phyloP scores from a whole-genome alignment of 2,329 filamentous ascomycete genomes.

The Grosmannia serpens region DNA sequence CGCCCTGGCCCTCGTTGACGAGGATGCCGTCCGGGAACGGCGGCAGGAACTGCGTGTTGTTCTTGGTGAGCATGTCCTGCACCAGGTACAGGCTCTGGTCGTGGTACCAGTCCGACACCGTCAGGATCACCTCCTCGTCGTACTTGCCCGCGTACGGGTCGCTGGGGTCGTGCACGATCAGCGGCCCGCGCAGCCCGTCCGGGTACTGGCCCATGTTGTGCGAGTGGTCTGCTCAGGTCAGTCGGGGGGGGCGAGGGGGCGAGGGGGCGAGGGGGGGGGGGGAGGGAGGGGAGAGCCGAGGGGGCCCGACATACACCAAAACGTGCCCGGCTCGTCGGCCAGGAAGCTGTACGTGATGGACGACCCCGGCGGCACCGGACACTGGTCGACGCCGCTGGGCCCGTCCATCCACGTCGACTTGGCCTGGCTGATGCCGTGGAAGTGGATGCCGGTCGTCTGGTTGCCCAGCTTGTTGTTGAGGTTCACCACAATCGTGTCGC shows the following conservation, averaged over 20 bases:
- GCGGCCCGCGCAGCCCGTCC: conserved; percentile 50
- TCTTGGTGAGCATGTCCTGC: conserved; percentile 26
- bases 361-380: conserved; percentile 37
- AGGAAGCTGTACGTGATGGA: conserved; percentile 41
- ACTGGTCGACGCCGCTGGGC: conserved; percentile 41
- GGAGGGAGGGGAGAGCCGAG: not conserved
- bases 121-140: conserved; percentile 48
- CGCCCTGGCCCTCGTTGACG: conserved; percentile 29
- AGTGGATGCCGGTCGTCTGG: conserved; percentile 40
- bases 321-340: conserved; percentile 31
- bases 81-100: conserved; percentile 25
- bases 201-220: conserved; percentile 55
- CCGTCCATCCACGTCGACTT: conserved; percentile 48
- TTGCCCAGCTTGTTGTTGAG: conserved; percentile 40
- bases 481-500: conserved; percentile 38
- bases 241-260: not conserved
- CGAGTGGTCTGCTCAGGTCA: conserved; percentile 37
- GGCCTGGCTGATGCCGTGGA: conserved; percentile 47
- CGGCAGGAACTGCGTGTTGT: conserved; percentile 27
- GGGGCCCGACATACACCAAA: conserved; percentile 28
- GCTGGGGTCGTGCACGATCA: conserved; percentile 48
- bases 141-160: conserved; percentile 40
- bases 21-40: conserved; percentile 29
- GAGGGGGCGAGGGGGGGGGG: not conserved
- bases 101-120: conserved; percentile 36